phyloP scores from a whole-genome alignment of 495 filamentous ascomycete species.

The Hyaloscypha variabilis region DNA sequence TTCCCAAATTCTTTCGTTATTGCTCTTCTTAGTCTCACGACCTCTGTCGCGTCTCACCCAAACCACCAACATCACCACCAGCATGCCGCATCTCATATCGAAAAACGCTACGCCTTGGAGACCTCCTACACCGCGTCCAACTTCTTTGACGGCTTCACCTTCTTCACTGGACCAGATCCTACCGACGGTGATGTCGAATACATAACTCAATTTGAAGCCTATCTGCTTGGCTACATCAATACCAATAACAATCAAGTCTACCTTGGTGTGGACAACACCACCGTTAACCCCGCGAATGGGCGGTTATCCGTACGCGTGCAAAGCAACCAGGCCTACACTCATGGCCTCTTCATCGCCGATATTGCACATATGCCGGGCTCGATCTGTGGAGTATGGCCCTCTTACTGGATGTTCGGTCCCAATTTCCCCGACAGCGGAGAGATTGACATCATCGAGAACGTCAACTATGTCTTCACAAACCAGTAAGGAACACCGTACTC shows the following conservation, averaged over 20 bases:
- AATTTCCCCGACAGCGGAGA: conserved; percentile 81
- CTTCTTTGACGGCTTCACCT: conserved; percentile 57
- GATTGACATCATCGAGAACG: conserved; percentile 89
- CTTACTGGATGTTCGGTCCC: conserved; percentile 37
- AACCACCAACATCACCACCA: too few species aligned
- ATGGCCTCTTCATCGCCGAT: conserved; percentile 72
- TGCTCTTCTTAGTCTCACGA: too few species aligned
- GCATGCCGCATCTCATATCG: too few species aligned
- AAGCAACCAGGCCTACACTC: conserved; percentile 65
- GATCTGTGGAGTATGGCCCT: conserved; percentile 62
- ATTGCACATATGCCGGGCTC: conserved; percentile 73
- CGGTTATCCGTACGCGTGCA: conserved; percentile 65
- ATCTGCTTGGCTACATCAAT: conserved; percentile 41
- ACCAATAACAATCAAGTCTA: conserved; percentile 53
- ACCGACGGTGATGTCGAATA: conserved; percentile 63
- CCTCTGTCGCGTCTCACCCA: too few species aligned
- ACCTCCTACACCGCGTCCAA: background rate
- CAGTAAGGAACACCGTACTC: too few species aligned
- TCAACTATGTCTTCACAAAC: conserved; percentile 66
- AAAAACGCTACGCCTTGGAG: background rate
- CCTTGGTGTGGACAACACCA: conserved; percentile 52
- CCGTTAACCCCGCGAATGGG: background rate
- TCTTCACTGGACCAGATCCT: conserved; percentile 48
- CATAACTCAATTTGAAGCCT: conserved; percentile 49
- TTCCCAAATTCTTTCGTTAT: too few species aligned